Base-by-base conservation (phyloP, 2,329 filamentous ascomycete species). In the Botrytis deweyae region DNA sequence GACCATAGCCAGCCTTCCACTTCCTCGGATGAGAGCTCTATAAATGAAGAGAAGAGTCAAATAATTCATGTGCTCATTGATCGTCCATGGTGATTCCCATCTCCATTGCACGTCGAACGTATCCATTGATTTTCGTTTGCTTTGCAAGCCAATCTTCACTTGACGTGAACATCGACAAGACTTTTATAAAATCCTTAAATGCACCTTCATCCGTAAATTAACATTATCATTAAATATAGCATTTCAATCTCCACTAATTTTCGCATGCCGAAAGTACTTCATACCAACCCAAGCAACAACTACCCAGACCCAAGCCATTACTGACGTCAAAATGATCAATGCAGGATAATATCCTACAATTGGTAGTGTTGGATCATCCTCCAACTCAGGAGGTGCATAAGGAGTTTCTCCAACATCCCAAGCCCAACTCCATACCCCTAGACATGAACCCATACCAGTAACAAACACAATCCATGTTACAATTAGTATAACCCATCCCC, bases 281-380 rank as follows among this genome's bases (percentile, higher is more conserved):
- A 99, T 98, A 38, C 96, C 96, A 67, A 98, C 92, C 96, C 96
- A 99, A 18, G 97, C 96, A 74, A 97, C 91, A 20, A 97, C 90
- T 29, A 98, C 96, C 96, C 96, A 99, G 9, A 98, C 94, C 96
- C 96, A 99, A 29, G 95, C 94, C 93, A 99, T 98, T 42, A 99
- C 93, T 66, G 91, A 91, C 5, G 95, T 98, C 78, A 98, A 85
- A 74, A 98, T 96, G 77, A 98, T 93, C 80, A 99, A 85, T 18
- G 95, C 94, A 38, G 96, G 96, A 83, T 99, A 99, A 83, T 99
- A 99, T 16, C 97, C 96, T 18, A 97, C 93, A 80, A 99, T 97
- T 4, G 96, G 96, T 79, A 99, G 83, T 3, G 95, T 98, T 10
- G 93, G 91, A 83, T 99, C 96, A 82, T 98, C 94, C 82, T 98